phyloP scores from a whole-genome alignment of 768 basidiomycete species.

The Podaxis rugospora region DNA sequence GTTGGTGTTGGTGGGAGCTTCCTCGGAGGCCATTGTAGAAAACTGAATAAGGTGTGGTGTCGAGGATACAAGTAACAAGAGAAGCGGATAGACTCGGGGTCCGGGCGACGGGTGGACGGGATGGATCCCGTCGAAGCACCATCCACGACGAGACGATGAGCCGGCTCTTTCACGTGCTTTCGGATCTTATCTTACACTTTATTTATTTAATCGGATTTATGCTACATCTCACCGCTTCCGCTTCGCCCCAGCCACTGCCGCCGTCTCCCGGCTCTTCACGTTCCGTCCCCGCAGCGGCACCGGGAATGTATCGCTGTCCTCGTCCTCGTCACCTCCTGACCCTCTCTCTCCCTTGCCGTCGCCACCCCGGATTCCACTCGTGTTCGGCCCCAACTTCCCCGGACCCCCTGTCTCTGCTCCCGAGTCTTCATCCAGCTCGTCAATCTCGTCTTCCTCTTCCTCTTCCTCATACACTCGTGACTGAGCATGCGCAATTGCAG shows the following conservation, averaged over 20 bases:
- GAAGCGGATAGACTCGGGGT: constrained; percentile 12
- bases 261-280: constrained; percentile 40
- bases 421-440: constrained; percentile 48
- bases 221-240: constrained; percentile 51
- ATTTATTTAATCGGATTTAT: constrained; percentile 10
- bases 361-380: constrained; percentile 52
- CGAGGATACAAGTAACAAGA: constrained; percentile 6
- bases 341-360: constrained; percentile 26
- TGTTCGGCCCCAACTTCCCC: constrained; percentile 53
- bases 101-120: constrained; percentile 2
- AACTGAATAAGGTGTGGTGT: constrained; percentile 14
- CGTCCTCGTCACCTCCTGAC: constrained; percentile 46
- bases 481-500: constrained; percentile 72
- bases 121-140: constrained; percentile 1
- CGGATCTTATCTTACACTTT: constrained; percentile 20
- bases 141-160: not conserved
- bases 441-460: constrained; percentile 45
- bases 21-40: constrained; percentile 46
- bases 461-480: constrained; percentile 55
- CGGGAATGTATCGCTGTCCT: constrained; percentile 73
- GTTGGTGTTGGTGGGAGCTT: constrained; percentile 69
- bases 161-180: constrained; percentile 25
- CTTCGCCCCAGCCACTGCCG: constrained; percentile 48
- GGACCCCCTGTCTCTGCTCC: constrained; percentile 45
- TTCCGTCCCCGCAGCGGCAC: constrained; percentile 68